Percentiles rank a stretch among this genome's conserved stretches.
These are phyloP conservation scores for Jatropha podagrica DNA, from an alignment of 441 rosid species.

Conservation along the genomic window DNA sequence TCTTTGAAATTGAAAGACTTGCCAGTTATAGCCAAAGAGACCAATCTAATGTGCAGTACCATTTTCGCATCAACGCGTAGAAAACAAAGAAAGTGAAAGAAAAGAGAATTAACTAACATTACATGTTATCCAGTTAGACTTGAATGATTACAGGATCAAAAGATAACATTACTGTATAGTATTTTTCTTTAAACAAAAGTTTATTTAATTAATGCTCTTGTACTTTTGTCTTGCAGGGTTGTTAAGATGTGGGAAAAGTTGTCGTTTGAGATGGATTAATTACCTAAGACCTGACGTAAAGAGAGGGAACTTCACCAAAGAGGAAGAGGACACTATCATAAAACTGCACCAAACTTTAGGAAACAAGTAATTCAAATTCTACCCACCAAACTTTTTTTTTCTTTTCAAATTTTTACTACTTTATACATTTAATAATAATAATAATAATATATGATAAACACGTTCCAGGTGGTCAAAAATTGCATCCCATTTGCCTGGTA, in stretches of 20 bases:
- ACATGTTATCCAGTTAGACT: too few species aligned
- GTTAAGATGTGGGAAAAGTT: slow-evolving; percentile 72
- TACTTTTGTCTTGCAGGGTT: slow-evolving; percentile 37
- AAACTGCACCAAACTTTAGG: slow-evolving; percentile 52
- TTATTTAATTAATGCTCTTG: neutral
- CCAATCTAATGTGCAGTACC: neutral
- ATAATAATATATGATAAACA: neutral
- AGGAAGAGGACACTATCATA: slow-evolving; percentile 57
- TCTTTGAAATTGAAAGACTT: neutral
- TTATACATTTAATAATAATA: too few species aligned
- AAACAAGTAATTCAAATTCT: slow-evolving; percentile 45
- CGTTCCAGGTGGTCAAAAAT: slow-evolving; percentile 84
- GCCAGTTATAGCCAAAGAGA: neutral
- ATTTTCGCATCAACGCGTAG: neutral
- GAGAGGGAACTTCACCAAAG: slow-evolving; percentile 55
- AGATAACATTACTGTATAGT: too few species aligned
- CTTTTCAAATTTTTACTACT: too few species aligned
- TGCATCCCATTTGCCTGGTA: slow-evolving; percentile 69
- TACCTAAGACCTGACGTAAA: slow-evolving; percentile 71
- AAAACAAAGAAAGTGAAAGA: neutral
- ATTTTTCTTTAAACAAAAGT: too few species aligned
- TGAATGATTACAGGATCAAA: too few species aligned
- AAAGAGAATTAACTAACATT: neutral
- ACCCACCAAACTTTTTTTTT: too few species aligned
- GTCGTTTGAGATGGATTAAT: slow-evolving; percentile 74